Base-by-base conservation (phyloP, 169 alveolate species). In the Cryptosporidium sp. region DNA sequence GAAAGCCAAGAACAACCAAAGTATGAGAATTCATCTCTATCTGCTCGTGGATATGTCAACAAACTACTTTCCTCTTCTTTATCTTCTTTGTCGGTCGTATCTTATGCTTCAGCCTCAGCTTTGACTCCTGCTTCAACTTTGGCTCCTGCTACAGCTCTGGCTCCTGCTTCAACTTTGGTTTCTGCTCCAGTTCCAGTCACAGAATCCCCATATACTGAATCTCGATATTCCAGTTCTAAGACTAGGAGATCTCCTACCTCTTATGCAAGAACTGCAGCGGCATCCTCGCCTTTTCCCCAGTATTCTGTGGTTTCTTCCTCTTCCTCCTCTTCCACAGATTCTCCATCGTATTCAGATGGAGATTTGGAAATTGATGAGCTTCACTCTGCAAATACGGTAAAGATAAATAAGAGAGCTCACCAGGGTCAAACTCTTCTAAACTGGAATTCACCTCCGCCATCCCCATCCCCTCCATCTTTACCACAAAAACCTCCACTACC, bases 301-400 rank as follows among this genome's bases (percentile, higher is more conserved):
- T 41, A 41, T 41, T 41, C 48, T 9, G 16, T 41, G 16, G 6
- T 14, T 41, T 41, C 48, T 9, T 41, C 48, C 10, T 35, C 41
- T 35, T 39, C 45, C 14, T 26, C 35, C 67, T 55, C 67, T 55
- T 9, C 59, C 29, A 4, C 9, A 8, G 37, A 8, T 6, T 55
- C 67, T 16, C 29, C 29, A 14, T 18, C 43, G 18, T 21, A 45
- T 26, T 80, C 89, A 35, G 89, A 80, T 23, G 89, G 89, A 3
- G 89, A 80, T 2, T 41, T 80, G 18, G 75, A 80, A 5, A 45
- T 80, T 41, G 89, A 80, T 33, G 89, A 80, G 10, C 70, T 80
- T 5, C 58, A 62, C 33, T 48, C 89, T 43, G 35, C 65, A 70
- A 5, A 8, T 0, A 62, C 31, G 16, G 9, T 70, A 10, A 70